phyloP scores from a whole-genome alignment of 768 basidiomycete genomes.

The Rhizopogon roseolus region DNA sequence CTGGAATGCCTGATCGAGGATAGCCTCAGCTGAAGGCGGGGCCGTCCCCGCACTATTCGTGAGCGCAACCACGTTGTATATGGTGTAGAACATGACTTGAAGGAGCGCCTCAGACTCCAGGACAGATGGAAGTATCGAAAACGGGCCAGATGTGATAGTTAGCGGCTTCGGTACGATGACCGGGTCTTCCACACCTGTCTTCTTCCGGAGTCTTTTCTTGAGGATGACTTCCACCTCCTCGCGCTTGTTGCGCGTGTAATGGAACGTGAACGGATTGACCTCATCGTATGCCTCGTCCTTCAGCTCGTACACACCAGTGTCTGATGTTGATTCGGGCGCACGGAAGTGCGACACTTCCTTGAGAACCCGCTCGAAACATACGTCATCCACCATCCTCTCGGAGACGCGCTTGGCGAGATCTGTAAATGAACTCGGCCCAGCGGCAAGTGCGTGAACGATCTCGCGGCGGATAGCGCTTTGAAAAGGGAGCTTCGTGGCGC shows the following conservation, averaged over 20 bases:
- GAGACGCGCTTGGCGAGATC: slow-evolving; percentile 90
- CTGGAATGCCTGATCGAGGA: slow-evolving; percentile 85
- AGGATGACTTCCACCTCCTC: slow-evolving; percentile 85
- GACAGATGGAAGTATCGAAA: slow-evolving; percentile 54
- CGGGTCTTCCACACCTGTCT: slow-evolving; percentile 53
- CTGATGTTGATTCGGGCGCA: slow-evolving; percentile 70
- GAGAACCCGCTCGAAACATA: slow-evolving; percentile 76
- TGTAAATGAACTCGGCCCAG: slow-evolving; percentile 84
- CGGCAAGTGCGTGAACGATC: slow-evolving; percentile 85
- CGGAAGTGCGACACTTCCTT: slow-evolving; percentile 77
- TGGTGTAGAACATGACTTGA: slow-evolving; percentile 79
- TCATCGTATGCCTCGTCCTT: slow-evolving; percentile 79
- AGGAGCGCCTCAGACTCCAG: slow-evolving; percentile 70
- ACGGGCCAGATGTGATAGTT: slow-evolving; percentile 62
- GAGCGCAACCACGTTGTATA: slow-evolving; percentile 67
- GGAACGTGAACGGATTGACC: slow-evolving; percentile 94
- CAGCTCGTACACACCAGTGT: slow-evolving; percentile 85
- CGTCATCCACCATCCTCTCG: slow-evolving; percentile 82
- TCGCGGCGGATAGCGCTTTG: slow-evolving; percentile 69
- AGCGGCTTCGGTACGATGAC: slow-evolving; percentile 75
- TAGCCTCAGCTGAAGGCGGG: slow-evolving; percentile 80
- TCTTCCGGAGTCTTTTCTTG: slow-evolving; percentile 61
- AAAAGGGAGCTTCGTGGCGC: slow-evolving; percentile 63
- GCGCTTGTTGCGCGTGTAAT: slow-evolving; percentile 90
- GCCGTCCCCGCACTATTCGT: slow-evolving; percentile 56